Conservation (phyloP, 1,284 basidiomycete species). For the Taiwanofungus camphoratus region DNA sequence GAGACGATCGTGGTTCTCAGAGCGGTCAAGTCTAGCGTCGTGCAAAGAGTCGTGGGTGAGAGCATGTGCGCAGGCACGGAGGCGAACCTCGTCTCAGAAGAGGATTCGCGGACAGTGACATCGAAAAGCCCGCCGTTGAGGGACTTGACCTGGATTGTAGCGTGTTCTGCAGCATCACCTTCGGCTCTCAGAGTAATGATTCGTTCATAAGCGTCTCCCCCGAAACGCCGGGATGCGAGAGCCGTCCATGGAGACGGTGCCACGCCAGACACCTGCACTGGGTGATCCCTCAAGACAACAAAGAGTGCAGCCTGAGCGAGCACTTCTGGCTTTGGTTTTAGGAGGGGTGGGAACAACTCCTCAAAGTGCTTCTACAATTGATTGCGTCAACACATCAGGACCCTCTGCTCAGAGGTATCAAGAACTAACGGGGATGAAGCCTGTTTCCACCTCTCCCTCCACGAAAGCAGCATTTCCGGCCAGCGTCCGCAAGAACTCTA, state of each 20-base stretch:
- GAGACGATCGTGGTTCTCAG: slow-evolving; percentile 64
- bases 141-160: slow-evolving; percentile 44
- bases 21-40: slow-evolving; percentile 43
- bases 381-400: too few species aligned
- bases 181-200: slow-evolving; percentile 51
- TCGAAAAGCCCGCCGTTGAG: slow-evolving; percentile 43
- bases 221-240: slow-evolving; percentile 69
- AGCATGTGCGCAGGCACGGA: slow-evolving; percentile 53
- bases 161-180: slow-evolving; percentile 34
- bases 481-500: slow-evolving; percentile 81
- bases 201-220: slow-evolving; percentile 64
- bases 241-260: slow-evolving; percentile 60
- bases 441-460: slow-evolving; percentile 84
- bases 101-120: slow-evolving; percentile 40
- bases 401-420: too few species aligned
- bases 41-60: slow-evolving; percentile 43
- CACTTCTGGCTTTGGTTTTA: slow-evolving; percentile 52
- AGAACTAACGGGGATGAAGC: slow-evolving; percentile 73
- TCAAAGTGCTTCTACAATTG: slow-evolving; percentile 68
- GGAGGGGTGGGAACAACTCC: slow-evolving; percentile 65
- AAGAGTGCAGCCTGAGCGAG: slow-evolving; percentile 79
- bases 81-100: slow-evolving; percentile 25
- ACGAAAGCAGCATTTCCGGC: slow-evolving; percentile 77
- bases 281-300: slow-evolving; percentile 61
- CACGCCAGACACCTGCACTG: slow-evolving; percentile 20